phyloP scores from a whole-genome alignment of 1,139 yeast genomes.

The Williopsis jadinii region DNA sequence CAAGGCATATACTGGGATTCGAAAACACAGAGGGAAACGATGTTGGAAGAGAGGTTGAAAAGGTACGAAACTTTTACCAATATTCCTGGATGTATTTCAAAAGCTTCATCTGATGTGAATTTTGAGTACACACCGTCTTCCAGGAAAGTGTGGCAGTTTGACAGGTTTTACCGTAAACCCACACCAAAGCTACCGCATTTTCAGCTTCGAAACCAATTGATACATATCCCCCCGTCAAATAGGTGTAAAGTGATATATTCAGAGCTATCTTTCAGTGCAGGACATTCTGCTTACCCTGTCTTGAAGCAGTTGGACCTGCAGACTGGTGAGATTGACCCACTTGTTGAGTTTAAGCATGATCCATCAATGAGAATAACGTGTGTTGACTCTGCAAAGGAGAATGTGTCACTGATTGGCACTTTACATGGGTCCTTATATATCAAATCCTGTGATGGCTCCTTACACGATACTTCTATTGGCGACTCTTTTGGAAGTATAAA shows the following conservation, averaged over 20 bases:
- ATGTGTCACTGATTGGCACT: not conserved
- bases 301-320: not conserved
- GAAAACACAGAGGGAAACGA: not conserved
- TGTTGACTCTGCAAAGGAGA: not conserved
- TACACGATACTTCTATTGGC: no score
- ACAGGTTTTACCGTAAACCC: not conserved
- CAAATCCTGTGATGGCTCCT: not conserved
- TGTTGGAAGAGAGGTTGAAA: not conserved
- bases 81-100: not conserved
- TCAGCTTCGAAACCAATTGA: not conserved
- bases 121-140: not conserved
- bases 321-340: not conserved
- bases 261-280: no score
- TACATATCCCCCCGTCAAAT: not conserved
- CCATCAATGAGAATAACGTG: not conserved
- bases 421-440: not conserved
- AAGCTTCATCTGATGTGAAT: not conserved
- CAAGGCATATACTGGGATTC: not conserved
- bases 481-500: no score
- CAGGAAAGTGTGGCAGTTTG: not conserved
- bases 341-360: not conserved
- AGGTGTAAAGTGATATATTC: no score
- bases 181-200: not conserved
- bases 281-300: no score
- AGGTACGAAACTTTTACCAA: not conserved